A percentile compares a stretch with the other conserved stretches of the same genome.
These are phyloP conservation scores for Torrubiellomyces zombiae DNA, from an alignment of 2,329 filamentous ascomycete genomes.

Conservation along the genomic window DNA sequence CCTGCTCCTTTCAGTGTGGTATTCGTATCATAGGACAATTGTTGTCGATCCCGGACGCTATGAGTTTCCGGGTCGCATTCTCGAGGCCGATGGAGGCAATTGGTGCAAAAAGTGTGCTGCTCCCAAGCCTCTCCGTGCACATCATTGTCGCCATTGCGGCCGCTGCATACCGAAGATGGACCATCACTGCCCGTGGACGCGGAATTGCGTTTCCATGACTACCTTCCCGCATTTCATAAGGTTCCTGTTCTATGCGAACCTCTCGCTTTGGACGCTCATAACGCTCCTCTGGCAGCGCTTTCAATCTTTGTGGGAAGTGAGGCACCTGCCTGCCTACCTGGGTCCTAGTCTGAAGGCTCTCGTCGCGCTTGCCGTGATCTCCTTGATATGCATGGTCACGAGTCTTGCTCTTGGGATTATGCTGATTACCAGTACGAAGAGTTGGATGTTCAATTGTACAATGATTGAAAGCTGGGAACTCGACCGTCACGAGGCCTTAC, in stretches of 20 bases:
- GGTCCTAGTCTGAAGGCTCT: slow-evolving; percentile 48
- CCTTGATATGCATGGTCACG: slow-evolving; percentile 39
- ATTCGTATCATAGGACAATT: slow-evolving; percentile 49
- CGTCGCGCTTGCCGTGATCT: slow-evolving; percentile 41
- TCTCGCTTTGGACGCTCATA: slow-evolving; percentile 44
- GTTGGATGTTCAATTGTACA: slow-evolving; percentile 52
- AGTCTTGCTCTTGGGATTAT: slow-evolving; percentile 48
- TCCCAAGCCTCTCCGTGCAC: slow-evolving; percentile 59
- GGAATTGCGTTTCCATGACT: slow-evolving; percentile 66
- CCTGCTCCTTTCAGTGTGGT: slow-evolving; percentile 46
- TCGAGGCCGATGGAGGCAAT: slow-evolving; percentile 19
- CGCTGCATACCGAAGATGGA: slow-evolving; percentile 71
- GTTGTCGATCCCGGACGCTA: slow-evolving; percentile 41
- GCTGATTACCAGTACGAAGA: slow-evolving; percentile 42
- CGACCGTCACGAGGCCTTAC: slow-evolving; percentile 42
- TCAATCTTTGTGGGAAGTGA: slow-evolving; percentile 42
- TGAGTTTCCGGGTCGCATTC: slow-evolving; percentile 21
- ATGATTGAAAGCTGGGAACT: slow-evolving; percentile 71
- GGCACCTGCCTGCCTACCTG: slow-evolving; percentile 57
- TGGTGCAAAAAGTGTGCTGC: slow-evolving; percentile 67
- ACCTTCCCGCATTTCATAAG: slow-evolving; percentile 72
- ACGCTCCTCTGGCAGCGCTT: slow-evolving; percentile 44
- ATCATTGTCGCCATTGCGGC: slow-evolving; percentile 65
- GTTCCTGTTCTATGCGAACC: slow-evolving; percentile 55
- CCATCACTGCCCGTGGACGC: slow-evolving; percentile 76